Evolutionary conservation across 2,329 filamentous ascomycete genomes (phyloP).

Genomic region (Arthrobotrys entomopaga): DNA sequence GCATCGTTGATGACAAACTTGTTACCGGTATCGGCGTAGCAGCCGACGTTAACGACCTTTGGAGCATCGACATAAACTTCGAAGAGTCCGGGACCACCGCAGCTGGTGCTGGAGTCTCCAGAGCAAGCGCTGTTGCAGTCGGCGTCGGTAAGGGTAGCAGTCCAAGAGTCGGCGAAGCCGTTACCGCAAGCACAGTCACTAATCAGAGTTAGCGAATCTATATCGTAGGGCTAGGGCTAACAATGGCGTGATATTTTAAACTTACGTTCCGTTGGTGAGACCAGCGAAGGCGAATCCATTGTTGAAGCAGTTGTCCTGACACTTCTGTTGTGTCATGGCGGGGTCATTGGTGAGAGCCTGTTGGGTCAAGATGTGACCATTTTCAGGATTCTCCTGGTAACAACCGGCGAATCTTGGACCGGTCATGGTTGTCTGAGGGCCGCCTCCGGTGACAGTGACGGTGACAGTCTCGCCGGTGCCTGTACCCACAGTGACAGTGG

Average conservation of each 20-base stretch:
- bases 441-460: background rate
- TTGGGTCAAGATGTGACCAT: slow-evolving; percentile 7
- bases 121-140: slow-evolving; percentile 2
- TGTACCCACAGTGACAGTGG: background rate
- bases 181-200: slow-evolving; percentile 33
- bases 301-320: slow-evolving; percentile 7
- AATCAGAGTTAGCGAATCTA: background rate
- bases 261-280: slow-evolving; percentile 39
- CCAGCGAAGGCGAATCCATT: slow-evolving; percentile 17
- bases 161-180: slow-evolving; percentile 15
- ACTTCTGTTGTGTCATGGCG: slow-evolving; percentile 10
- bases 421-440: background rate
- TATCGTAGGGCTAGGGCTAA: no score
- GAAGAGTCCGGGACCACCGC: slow-evolving; percentile 14
- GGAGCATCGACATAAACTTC: slow-evolving; percentile 18
- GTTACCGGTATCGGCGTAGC: slow-evolving; percentile 25
- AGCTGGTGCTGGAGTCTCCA: background rate
- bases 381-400: slow-evolving; percentile 10
- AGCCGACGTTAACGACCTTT: background rate
- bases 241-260: background rate
- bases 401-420: slow-evolving; percentile 32
- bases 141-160: background rate
- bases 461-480: background rate
- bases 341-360: background rate
- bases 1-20: background rate